These are phyloP conservation scores for Daldinia loculata DNA, from an alignment of 495 filamentous ascomycete species.

Conservation along the genomic window DNA sequence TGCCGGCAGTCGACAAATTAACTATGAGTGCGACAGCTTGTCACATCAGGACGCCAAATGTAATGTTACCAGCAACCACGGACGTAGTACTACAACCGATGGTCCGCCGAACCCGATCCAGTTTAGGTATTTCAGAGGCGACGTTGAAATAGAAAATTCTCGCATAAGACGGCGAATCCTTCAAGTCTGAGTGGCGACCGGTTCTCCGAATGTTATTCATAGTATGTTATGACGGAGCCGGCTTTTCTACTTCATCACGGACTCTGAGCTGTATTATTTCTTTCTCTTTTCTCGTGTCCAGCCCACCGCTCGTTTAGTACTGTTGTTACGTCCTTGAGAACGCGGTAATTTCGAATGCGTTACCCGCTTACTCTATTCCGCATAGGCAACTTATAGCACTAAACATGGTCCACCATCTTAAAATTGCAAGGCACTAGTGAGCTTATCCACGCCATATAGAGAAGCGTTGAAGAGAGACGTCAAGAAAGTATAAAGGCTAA, in stretches of 20 bases:
- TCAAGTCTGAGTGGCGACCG: neutral
- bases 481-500: neutral
- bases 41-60: neutral
- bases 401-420: neutral
- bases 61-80: conserved; percentile 15
- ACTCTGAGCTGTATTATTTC: neutral
- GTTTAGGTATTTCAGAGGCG: neutral
- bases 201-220: neutral
- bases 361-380: neutral
- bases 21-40: neutral
- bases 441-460: neutral
- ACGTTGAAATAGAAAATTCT: neutral
- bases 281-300: neutral
- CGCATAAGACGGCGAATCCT: neutral
- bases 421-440: neutral
- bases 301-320: neutral
- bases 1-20: neutral
- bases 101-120: neutral
- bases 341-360: neutral
- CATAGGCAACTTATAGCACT: neutral
- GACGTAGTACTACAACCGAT: conserved; percentile 32
- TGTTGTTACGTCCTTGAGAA: neutral
- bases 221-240: neutral
- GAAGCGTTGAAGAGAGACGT: neutral
- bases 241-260: neutral